A percentile compares a stretch with the other conserved stretches of the same genome.
Evolutionary conservation across 2,329 filamentous ascomycete genomes (phyloP).

Genomic region (Bipolaris sorokiniana): DNA sequence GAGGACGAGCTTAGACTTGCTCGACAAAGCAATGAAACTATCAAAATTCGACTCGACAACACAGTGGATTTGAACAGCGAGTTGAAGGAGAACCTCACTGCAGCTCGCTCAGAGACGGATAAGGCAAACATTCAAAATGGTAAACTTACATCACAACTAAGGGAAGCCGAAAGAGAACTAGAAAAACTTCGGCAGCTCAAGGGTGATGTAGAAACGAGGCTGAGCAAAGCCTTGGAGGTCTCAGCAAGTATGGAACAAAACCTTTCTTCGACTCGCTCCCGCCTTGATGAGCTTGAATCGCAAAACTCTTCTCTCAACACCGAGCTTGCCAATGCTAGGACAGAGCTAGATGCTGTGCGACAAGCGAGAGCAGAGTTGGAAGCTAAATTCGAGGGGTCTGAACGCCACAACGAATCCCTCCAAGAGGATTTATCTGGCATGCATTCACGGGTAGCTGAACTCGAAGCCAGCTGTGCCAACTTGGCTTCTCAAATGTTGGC

Average conservation of each 20-base stretch:
- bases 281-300: conserved; percentile 14
- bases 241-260: conserved; percentile 14
- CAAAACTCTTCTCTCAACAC: conserved; percentile 11
- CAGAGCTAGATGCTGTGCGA: conserved; percentile 23
- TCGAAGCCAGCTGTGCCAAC: conserved; percentile 27
- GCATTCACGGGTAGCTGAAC: conserved; percentile 20
- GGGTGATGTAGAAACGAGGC: conserved; percentile 15
- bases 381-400: conserved; percentile 15
- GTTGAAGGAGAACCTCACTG: conserved; percentile 27
- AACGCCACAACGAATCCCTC: conserved; percentile 14
- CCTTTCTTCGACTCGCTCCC: conserved; percentile 15
- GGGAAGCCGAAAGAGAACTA: conserved; percentile 18
- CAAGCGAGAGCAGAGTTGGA: conserved; percentile 19
- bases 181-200: conserved; percentile 23
- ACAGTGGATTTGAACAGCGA: conserved; percentile 14
- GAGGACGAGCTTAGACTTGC: conserved; percentile 28
- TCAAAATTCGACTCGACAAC: conserved; percentile 18
- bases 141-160: conserved; percentile 19
- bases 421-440: conserved; percentile 25
- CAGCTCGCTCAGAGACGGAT: conserved; percentile 17
- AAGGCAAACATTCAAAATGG: conserved; percentile 22
- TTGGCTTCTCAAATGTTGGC: conserved; percentile 25
- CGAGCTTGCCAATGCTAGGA: conserved; percentile 5
- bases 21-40: conserved; percentile 15
- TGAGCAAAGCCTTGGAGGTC: conserved; percentile 9